Base-by-base conservation (phyloP, 1,284 basidiomycete species). In the Rhodofomes roseus region DNA sequence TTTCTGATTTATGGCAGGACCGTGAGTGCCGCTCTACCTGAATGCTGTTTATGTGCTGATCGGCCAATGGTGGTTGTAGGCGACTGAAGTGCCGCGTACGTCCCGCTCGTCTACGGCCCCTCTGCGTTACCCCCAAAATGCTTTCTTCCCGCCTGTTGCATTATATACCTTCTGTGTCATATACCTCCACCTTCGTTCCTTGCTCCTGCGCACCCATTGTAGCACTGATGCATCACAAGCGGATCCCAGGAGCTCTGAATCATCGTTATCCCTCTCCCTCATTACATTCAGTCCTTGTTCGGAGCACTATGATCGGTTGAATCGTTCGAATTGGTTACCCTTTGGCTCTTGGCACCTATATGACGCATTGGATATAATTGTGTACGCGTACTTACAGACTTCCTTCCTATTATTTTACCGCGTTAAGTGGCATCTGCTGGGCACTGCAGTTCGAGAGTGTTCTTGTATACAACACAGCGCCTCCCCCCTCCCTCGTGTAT, bases 1-100 rank as follows among this genome's bases (percentile, higher is more conserved):
- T 89, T 44, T 75, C 80, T 60, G 80, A 81, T 57, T 83, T 78
- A 62, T 91, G 90, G 90, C 74, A 70, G 66, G 66, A 77, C 61
- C 69, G 73, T 70, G 60, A 60, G 64, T 65, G 29, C 60, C 59
- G 51, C 54, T 22, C 22, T 18, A 27, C 14, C 12, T 12, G 23
- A 36, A 23, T 23, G 23, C 27, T 23, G 25, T 27, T 3, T 23
- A 6, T 14, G 43, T 31, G 11, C 37, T 31, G 22, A 40, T 34
- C n/a, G 18, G 43, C n/a, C 43, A 14, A 27, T 25, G n/a, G 34
- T 11, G 16, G 9, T 12, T 18, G 7, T 34, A 60, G 59, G 43
- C 59, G 64, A 68, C 60, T 69, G 64, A 68, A 27, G 25, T 62
- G 56, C 65, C 48, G 59, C 58, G 55, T 59, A 55, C n/a, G 9